These are phyloP conservation scores for Tulasnella sp. DNA, from an alignment of 768 basidiomycete species.

Conservation along the genomic window DNA sequence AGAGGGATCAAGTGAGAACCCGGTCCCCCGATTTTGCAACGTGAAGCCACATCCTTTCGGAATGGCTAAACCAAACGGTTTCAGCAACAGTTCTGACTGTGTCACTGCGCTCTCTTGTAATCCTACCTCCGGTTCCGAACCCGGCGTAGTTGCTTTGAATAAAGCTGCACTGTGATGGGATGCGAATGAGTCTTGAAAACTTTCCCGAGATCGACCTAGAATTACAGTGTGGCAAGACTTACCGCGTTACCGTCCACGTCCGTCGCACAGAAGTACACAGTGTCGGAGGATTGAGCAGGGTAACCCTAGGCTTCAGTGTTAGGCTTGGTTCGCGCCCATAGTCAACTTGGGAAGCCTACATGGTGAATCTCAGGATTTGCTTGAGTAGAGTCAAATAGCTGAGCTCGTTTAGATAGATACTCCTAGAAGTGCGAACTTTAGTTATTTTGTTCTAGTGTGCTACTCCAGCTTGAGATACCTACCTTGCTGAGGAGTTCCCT, in stretches of 20 bases:
- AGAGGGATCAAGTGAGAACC: conserved; percentile 64
- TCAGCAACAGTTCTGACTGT: neutral
- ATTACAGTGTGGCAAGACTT: too few relatives aligned
- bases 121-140: conserved; percentile 75
- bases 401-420: conserved; percentile 71
- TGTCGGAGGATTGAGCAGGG: conserved; percentile 79
- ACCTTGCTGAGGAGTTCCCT: conserved; percentile 79
- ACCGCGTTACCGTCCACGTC: conserved; percentile 78
- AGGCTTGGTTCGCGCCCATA: conserved; percentile 9
- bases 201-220: too few relatives aligned
- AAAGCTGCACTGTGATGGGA: conserved; percentile 45
- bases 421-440: conserved; percentile 35
- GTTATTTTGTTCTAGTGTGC: neutral
- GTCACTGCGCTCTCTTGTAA: neutral
- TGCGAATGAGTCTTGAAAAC: neutral
- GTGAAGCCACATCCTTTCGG: conserved; percentile 95
- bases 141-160: conserved; percentile 86
- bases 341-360: conserved; percentile 39
- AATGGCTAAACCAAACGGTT: conserved; percentile 42
- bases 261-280: conserved; percentile 84
- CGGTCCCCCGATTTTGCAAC: conserved; percentile 84
- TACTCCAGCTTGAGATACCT: neutral
- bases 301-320: conserved; percentile 43
- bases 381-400: conserved; percentile 48
- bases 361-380: conserved; percentile 55